Evolutionary conservation across 2,329 filamentous ascomycete species (phyloP).

Genomic region (Microascus cirrosus): DNA sequence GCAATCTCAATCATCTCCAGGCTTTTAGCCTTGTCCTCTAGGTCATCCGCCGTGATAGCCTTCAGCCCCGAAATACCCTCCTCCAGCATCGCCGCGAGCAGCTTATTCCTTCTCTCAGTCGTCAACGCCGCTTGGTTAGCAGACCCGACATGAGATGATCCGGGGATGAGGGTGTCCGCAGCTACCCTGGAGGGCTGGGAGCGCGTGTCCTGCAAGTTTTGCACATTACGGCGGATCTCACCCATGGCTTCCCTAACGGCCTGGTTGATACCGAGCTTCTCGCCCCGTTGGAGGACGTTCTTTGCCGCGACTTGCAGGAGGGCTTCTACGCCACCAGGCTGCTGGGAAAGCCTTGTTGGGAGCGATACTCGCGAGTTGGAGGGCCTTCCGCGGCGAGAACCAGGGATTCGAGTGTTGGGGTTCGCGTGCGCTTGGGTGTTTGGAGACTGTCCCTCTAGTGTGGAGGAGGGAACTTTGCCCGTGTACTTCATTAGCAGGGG

Average conservation of each 20-base stretch:
- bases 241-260: conserved; percentile 71
- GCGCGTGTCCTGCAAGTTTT: conserved; percentile 18
- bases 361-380: conserved; percentile 32
- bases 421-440: conserved; percentile 12
- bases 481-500: conserved; percentile 64
- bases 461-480: conserved; percentile 32
- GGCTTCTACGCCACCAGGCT: conserved; percentile 51
- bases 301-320: conserved; percentile 68
- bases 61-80: conserved; percentile 54
- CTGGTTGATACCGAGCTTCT: conserved; percentile 70
- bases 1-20: conserved; percentile 46
- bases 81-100: conserved; percentile 57
- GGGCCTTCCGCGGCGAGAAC: conserved; percentile 27
- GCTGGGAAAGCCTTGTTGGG: conserved; percentile 38
- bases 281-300: conserved; percentile 59
- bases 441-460: conserved; percentile 11
- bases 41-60: conserved; percentile 38
- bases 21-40: conserved; percentile 36
- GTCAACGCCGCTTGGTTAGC: conserved; percentile 24
- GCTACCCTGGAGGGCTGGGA: conserved; percentile 20
- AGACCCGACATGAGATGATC: conserved; percentile 14
- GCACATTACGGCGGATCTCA: conserved; percentile 68
- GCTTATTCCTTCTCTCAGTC: conserved; percentile 54
- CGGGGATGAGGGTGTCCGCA: conserved; percentile 21
- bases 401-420: conserved; percentile 21